phyloP scores from a whole-genome alignment of 257 asterid species.

The Solanum ossicruentum region DNA sequence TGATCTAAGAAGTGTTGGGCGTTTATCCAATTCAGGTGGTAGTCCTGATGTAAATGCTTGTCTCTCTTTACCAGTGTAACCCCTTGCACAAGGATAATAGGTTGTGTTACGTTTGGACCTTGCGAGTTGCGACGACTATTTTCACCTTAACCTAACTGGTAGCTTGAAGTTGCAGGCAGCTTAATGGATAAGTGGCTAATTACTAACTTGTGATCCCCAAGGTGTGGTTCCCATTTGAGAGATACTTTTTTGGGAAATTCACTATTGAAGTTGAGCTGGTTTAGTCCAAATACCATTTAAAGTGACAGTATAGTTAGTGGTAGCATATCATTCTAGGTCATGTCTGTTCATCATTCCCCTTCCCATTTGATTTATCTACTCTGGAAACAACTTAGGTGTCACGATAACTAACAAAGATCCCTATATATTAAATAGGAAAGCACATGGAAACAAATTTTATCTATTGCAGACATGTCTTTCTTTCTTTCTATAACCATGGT shows the following conservation, averaged over 20 bases:
- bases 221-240: neutral
- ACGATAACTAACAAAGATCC: neutral
- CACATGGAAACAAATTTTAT: neutral
- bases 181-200: neutral
- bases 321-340: neutral
- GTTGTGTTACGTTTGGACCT: neutral
- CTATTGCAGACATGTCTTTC: neutral
- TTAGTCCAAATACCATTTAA: neutral
- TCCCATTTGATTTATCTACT: neutral
- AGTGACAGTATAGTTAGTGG: neutral
- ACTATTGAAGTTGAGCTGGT: neutral
- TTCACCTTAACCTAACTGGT: neutral
- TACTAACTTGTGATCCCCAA: neutral
- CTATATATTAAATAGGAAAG: neutral
- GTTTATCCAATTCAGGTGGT: neutral
- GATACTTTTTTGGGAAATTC: neutral
- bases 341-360: neutral
- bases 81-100: neutral
- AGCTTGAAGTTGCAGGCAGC: neutral
- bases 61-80: neutral
- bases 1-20: neutral
- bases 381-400: neutral
- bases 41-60: neutral
- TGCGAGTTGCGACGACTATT: neutral
- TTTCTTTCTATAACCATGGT: neutral